Evolutionary conservation across 2,329 filamentous ascomycete species (phyloP), one percentile per base, ranked within the genome.

Genomic region (Fusarium pseudoanthophilum): DNA sequence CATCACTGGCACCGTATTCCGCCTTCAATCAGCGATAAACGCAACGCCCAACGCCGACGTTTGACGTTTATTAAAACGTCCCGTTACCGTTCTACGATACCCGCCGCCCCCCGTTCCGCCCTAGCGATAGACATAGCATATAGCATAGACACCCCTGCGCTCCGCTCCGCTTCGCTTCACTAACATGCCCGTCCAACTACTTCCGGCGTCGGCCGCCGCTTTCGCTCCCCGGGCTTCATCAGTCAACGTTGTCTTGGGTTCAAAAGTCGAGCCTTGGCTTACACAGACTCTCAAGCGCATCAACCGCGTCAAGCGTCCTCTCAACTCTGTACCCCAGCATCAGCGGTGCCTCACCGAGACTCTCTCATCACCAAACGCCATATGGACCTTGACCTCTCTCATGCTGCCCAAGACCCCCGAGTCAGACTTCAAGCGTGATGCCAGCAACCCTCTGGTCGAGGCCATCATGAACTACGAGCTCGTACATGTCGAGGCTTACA

Each of bases 251-350:
- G 96, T 99, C 69, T 88, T 99, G 79, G 93, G 92, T 80, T 92
- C 92, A 82, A 97, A 96, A 86, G 91, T 97, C 79, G 95, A 98
- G 85, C 93, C 95, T 68, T 99, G 96, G 96, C 89, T 98, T 84
- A 99, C 96, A 40, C 93, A 95, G 81, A 97, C 95, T 16, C 88
- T 99, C 79, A 98, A 98, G 89, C 92, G 96, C 83, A 95, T 98
- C 86, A 98, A 97, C 88, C 91, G 93, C 77, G 91, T 98, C 79
- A 99, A 98, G 90, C 93, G 96, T 78, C 95, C 96, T 70, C 90
- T 98, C 84, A 99, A 99, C 89, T 98, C 93, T 83, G 93, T 98
- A 55, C 92, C 94, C 65, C 96, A 99, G 83, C 96, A 98, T 85
- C 95, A 95, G 78, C 91, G 94, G 87, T 98, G 95, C 85, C 89